These are phyloP conservation scores for Serendipita sp. DNA, from an alignment of 768 basidiomycete species.

Conservation along the genomic window DNA sequence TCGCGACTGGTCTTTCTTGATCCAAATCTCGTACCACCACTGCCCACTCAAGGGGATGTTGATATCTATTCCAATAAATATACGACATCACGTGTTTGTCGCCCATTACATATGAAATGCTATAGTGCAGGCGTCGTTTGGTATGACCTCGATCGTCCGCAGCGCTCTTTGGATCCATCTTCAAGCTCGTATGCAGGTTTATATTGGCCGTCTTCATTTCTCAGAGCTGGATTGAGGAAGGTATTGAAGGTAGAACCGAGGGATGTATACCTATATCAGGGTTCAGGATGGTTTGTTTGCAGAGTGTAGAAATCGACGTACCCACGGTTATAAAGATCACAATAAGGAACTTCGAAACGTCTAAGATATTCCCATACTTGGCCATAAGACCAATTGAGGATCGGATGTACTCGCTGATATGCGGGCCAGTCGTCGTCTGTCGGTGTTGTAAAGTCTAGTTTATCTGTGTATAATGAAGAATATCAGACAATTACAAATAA, in stretches of 20 bases:
- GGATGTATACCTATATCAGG: constrained; percentile 67
- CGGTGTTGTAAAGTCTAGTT: constrained; percentile 52
- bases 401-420: constrained; percentile 84
- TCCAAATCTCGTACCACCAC: too few species aligned
- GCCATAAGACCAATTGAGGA: constrained; percentile 86
- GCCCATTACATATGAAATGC: too few species aligned
- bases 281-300: background rate
- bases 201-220: constrained; percentile 25
- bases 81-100: too few species aligned
- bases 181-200: constrained; percentile 66
- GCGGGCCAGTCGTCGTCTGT: constrained; percentile 84
- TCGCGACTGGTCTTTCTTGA: too few species aligned
- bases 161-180: constrained; percentile 57
- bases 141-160: constrained; percentile 11
- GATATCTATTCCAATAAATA: too few species aligned
- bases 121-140: background rate
- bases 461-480: constrained; percentile 29
- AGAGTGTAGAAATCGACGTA: constrained; percentile 21
- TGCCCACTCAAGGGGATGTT: too few species aligned
- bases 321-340: constrained; percentile 82
- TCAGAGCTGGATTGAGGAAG: constrained; percentile 74
- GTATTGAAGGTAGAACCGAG: constrained; percentile 93
- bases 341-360: constrained; percentile 64
- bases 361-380: constrained; percentile 83
- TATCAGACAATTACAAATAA: background rate